phyloP scores from a whole-genome alignment of 805 yeast genomes.

The Saccharomycopsis sp. region DNA sequence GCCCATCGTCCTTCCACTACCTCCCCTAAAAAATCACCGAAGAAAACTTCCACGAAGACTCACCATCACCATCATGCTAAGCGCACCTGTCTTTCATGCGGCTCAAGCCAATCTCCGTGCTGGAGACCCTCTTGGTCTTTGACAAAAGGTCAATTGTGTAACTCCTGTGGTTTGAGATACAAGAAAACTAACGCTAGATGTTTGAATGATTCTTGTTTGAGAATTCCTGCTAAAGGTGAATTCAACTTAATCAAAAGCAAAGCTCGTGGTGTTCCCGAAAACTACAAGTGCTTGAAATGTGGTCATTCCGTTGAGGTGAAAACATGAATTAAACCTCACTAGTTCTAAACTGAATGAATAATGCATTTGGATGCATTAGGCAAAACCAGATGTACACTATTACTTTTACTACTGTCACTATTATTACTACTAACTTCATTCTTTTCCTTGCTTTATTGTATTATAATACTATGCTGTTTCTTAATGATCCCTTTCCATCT shows the following conservation, averaged over 20 bases:
- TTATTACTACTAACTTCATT: not conserved
- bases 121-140: conserved; percentile 98
- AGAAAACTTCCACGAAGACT: conserved; percentile 28
- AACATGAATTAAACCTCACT: too few relatives aligned
- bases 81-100: conserved; percentile 84
- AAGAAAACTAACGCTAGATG: conserved; percentile 94
- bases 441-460: not conserved
- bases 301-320: conserved; percentile 48
- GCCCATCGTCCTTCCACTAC: conserved; percentile 6
- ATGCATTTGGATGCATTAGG: too few relatives aligned
- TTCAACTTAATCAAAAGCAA: conserved; percentile 80
- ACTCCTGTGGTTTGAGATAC: conserved; percentile 91
- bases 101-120: conserved; percentile 87
- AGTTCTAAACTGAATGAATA: too few relatives aligned
- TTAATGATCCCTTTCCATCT: too few relatives aligned
- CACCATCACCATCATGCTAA: conserved; percentile 22
- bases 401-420: not conserved
- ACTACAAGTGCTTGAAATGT: conserved; percentile 53
- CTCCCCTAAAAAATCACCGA: conserved; percentile 21
- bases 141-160: conserved; percentile 90
- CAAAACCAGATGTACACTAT: not conserved
- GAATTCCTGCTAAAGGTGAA: conserved; percentile 95
- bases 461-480: not conserved
- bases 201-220: conserved; percentile 61
- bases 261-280: conserved; percentile 39